phyloP scores from a whole-genome alignment of 371 early-diverging fungal species.

The Apophysomyces ossiformis region DNA sequence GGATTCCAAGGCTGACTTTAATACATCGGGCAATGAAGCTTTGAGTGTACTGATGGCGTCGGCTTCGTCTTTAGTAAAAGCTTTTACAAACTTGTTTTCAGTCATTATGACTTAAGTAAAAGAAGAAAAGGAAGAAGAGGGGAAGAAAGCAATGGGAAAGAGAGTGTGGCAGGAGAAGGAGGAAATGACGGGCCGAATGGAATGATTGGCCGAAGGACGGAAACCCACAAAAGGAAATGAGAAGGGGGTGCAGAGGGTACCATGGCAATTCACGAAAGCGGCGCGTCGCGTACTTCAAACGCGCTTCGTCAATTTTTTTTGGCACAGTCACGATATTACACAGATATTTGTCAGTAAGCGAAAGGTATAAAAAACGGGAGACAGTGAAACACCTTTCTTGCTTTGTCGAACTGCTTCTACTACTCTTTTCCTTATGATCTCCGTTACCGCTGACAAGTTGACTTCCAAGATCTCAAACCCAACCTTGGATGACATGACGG shows the following conservation, averaged over 20 bases:
- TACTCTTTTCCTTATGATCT: background rate
- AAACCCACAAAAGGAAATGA: slow-evolving; percentile 8
- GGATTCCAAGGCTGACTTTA: slow-evolving; percentile 28
- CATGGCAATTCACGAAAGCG: background rate
- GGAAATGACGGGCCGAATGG: slow-evolving; percentile 6
- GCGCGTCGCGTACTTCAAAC: slow-evolving; percentile 7
- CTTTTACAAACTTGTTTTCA: slow-evolving; percentile 27
- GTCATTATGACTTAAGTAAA: slow-evolving; percentile 13
- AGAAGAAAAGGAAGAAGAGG: background rate
- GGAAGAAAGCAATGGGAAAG: background rate
- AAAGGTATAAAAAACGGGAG: slow-evolving; percentile 10
- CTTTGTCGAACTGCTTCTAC: background rate
- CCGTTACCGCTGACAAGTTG: background rate
- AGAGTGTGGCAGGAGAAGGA: background rate
- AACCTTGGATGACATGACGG: slow-evolving; percentile 2
- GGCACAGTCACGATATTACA: slow-evolving; percentile 11
- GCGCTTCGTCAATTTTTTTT: slow-evolving; percentile 5
- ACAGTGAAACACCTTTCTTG: background rate
- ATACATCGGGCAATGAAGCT: slow-evolving; percentile 46
- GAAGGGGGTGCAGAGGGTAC: background rate
- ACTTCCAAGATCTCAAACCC: slow-evolving; percentile 4
- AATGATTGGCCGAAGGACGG: slow-evolving; percentile 7
- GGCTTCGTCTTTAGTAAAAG: slow-evolving; percentile 48
- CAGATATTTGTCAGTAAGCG: slow-evolving; percentile 7
- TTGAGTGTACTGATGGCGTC: slow-evolving; percentile 51